These are phyloP conservation scores for Circinella minor DNA, from an alignment of 371 early-diverging fungal species.

Conservation along the genomic window DNA sequence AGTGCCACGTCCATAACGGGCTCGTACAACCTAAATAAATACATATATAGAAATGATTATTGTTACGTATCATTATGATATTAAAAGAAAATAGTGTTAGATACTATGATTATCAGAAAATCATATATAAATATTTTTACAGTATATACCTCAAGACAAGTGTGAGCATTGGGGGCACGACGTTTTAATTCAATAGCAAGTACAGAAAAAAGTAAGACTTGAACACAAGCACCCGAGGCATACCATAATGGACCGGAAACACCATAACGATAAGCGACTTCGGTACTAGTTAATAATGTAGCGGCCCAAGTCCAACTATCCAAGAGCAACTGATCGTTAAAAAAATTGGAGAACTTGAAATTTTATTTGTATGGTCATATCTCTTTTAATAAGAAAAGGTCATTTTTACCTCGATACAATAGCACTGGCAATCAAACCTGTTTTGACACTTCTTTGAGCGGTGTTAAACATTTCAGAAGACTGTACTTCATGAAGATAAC, in stretches of 20 bases:
- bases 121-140: background rate
- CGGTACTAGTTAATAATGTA: constrained; percentile 65
- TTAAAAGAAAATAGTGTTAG: too few species aligned
- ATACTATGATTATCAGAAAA: too few species aligned
- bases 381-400: too few species aligned
- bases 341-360: too few species aligned
- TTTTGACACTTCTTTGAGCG: constrained; percentile 65
- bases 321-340: too few species aligned
- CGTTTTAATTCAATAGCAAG: constrained; percentile 74
- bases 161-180: constrained; percentile 73
- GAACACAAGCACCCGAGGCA: constrained; percentile 71
- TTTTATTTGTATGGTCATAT: too few species aligned
- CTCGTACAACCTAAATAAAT: constrained; percentile 45
- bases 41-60: background rate
- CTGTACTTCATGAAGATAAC: constrained; percentile 64
- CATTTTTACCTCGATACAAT: constrained; percentile 51
- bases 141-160: constrained; percentile 60
- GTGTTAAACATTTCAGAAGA: constrained; percentile 75
- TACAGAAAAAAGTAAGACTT: constrained; percentile 72
- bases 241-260: constrained; percentile 71
- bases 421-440: constrained; percentile 72
- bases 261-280: constrained; percentile 73
- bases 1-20: constrained; percentile 64
- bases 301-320: constrained; percentile 71
- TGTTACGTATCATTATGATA: too few species aligned